Evolutionary conservation across 2,329 filamentous ascomycete species (phyloP), one percentile per base, ranked within the genome.

Genomic region (Stemphylium vesicarium): DNA sequence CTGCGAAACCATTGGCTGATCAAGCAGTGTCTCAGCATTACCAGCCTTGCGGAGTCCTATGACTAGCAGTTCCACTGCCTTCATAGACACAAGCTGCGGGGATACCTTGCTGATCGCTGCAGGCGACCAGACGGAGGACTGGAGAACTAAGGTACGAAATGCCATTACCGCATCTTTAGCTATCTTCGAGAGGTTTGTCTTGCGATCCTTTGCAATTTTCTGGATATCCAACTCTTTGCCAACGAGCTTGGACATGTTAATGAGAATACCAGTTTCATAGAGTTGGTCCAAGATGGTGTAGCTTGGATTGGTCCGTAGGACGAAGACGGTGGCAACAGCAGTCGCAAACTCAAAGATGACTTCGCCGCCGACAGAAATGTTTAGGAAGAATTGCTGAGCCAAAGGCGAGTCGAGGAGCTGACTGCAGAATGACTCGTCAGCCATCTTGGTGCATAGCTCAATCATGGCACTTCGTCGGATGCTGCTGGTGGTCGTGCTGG

Each of bases 361-460:
- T 55, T 78, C 82, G 53, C 63, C 74, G 33, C 61, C 62, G 43
- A 59, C 79, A 0, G 80, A 81, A 9, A 90, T 79, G 37, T 84
- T 83, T 39, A 84, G 80, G 47, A 92, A 84, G 13, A 97, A 79
- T 26, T 84, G 84, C 49, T 86, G 83, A 57, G 91, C 89, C 51
- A 89, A 85, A 6, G 86, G 85, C 62, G 91, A 88, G 57, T 92
- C 88, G 16, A 89, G 82, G 65, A 96, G 92, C 57, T 90, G 87
- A 15, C 81, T 80, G 24, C 85, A 79, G 64, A 90, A 92, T 0
- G 79, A 80, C 64, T 87, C 86, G 44, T 88, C 80, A 3, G 76
- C 62, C 52, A 87, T 74, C 60, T 83, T 85, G 22, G 71, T 73
- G 46, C 81, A 80, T n/a, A 88, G 72, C 48, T 86, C 83, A 35